Base-by-base conservation (phyloP, 805 yeast species). In the Huiozyma sinensis region DNA sequence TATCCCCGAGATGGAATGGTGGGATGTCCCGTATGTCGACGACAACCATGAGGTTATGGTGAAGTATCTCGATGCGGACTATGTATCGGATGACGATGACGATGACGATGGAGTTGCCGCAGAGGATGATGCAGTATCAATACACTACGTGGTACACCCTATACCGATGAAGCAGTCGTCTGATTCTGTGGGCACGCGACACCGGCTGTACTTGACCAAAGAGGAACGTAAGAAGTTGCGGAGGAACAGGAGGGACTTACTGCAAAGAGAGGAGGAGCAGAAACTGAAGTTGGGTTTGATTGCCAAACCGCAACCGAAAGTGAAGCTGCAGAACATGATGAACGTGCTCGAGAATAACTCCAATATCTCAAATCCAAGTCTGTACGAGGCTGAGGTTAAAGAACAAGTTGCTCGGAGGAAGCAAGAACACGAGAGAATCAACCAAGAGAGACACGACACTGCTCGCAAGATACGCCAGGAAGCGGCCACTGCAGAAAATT, bases 241-340 rank as follows among this genome's bases (percentile, higher is more conserved):
- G 38, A 73, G 81, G 47, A 81, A 81, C 46, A 80, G 76, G 40
- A 70, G 97, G 45, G 74, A 79, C 38, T 70, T 71, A 36, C 69
- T 64, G 47, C 76, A 77, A 48, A 79, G 80, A 53, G 92, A 81
- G 39, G 71, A 74, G 45, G 95, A 86, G 57, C 90, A 86, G 51
- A 68, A 83, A 39, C 80, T 89, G 27, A 74, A 79, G 45, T 66
- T 85, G 5, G 98, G 98, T 0, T 64, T 89, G 13, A 85, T 82
- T 39, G 83, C 95, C 0, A 82, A 95, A 5, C 95, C 96, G 0
- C 82, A 82, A 6, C 95, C 96, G 3, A 92, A 90, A 61, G 83
- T 92, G 28, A 85, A 83, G 54, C 67, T 87, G 38, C 76, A 82
- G 37, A 92, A 90, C 58, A 71, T 92, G 61, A 85, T 87, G 88